A percentile compares a stretch with the other conserved stretches of the same genome.
phyloP scores from a whole-genome alignment of 2,329 filamentous ascomycete species.

The Monilinia aucupariae region DNA sequence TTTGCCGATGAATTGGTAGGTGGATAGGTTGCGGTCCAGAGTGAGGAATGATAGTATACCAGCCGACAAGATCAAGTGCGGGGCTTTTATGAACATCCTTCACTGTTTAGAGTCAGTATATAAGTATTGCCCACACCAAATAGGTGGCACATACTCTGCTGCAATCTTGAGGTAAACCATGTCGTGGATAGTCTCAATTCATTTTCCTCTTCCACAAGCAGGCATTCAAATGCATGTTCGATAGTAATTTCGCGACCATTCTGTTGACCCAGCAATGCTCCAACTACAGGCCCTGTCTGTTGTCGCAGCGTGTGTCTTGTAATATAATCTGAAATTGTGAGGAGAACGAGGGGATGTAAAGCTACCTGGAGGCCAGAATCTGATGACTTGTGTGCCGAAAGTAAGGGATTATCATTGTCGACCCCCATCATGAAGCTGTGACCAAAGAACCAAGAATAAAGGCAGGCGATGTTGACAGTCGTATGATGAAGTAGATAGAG shows the following conservation, averaged over 20 bases:
- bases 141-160: conserved; percentile 63
- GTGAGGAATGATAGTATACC: conserved; percentile 75
- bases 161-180: conserved; percentile 73
- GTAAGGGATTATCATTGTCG: conserved; percentile 46
- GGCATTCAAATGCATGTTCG: conserved; percentile 87
- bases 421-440: conserved; percentile 43
- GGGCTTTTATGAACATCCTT: conserved; percentile 82
- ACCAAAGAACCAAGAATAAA: not conserved
- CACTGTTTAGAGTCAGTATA: conserved; percentile 48
- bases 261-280: conserved; percentile 85
- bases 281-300: conserved; percentile 70
- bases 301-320: conserved; percentile 79
- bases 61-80: conserved; percentile 80
- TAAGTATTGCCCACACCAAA: not conserved
- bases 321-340: conserved; percentile 95
- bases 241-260: conserved; percentile 86
- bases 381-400: conserved; percentile 61
- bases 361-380: conserved; percentile 67
- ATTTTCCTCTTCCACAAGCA: conserved; percentile 44
- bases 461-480: not conserved
- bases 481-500: not conserved
- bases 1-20: conserved; percentile 71
- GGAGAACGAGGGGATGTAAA: conserved; percentile 88
- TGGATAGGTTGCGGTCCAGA: conserved; percentile 63
- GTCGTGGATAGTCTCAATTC: conserved; percentile 57